Conservation (phyloP, 2,329 filamentous ascomycete genomes). For the Diaporthe vaccinii region DNA sequence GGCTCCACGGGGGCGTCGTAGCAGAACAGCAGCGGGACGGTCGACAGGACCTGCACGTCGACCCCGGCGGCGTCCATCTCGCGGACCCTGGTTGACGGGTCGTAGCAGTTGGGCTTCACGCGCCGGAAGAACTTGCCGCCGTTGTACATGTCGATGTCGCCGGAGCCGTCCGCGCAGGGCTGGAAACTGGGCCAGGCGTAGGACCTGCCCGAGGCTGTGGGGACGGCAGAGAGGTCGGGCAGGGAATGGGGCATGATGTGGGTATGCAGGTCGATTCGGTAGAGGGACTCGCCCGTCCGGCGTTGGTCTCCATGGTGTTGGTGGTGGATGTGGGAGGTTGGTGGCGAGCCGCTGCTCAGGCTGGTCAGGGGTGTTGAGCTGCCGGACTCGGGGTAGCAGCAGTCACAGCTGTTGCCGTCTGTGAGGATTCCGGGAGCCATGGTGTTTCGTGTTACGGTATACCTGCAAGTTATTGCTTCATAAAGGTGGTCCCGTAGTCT, state of each 20-base stretch:
- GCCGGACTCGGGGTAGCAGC: slow-evolving; percentile 36
- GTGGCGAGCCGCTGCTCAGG: slow-evolving; percentile 39
- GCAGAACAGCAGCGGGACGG: slow-evolving; percentile 54
- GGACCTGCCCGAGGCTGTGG: slow-evolving; percentile 56
- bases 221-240: slow-evolving; percentile 57
- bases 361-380: slow-evolving; percentile 39
- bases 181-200: slow-evolving; percentile 51
- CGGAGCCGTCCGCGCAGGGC: slow-evolving; percentile 43
- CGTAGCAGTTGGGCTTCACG: slow-evolving; percentile 51
- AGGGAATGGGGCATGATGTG: slow-evolving; percentile 55
- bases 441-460: neutral
- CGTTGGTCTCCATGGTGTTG: slow-evolving; percentile 9
- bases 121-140: slow-evolving; percentile 51
- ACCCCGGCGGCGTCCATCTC: slow-evolving; percentile 54
- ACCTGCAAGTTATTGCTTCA: neutral
- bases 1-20: slow-evolving; percentile 51
- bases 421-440: slow-evolving; percentile 37
- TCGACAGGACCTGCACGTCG: slow-evolving; percentile 53
- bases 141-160: slow-evolving; percentile 52
- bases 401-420: slow-evolving; percentile 33
- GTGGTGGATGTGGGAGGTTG: slow-evolving; percentile 32
- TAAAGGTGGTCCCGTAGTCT: neutral
- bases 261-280: slow-evolving; percentile 54
- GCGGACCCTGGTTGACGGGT: slow-evolving; percentile 45
- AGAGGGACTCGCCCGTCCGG: slow-evolving; percentile 45